These are phyloP conservation scores for Yamadazyma dendronema DNA, from an alignment of 1,139 yeast species.

Conservation along the genomic window DNA sequence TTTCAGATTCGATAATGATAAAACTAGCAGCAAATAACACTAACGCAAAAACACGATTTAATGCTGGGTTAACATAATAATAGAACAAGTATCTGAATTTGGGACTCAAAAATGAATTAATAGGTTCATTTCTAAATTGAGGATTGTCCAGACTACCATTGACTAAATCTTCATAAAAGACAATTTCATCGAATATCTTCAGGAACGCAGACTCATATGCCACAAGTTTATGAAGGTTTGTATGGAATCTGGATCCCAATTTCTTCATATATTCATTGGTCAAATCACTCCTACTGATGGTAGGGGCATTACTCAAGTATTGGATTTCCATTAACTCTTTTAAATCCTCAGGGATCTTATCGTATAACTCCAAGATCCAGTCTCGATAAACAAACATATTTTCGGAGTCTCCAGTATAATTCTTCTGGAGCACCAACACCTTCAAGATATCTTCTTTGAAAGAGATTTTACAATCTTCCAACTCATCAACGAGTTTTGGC, in stretches of 20 bases:
- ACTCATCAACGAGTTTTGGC: slow-evolving; percentile 56
- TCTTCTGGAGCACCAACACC: slow-evolving; percentile 47
- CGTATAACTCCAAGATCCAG: slow-evolving; percentile 38
- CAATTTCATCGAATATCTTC: slow-evolving; percentile 29
- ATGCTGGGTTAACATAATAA: slow-evolving; percentile 44
- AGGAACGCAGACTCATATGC: slow-evolving; percentile 46
- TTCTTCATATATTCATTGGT: slow-evolving; percentile 32
- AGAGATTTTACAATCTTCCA: slow-evolving; percentile 63
- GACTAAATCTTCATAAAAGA: slow-evolving; percentile 42
- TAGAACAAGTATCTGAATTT: slow-evolving; percentile 30
- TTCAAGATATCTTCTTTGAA: slow-evolving; percentile 66
- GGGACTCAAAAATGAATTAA: slow-evolving; percentile 23
- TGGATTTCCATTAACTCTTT: slow-evolving; percentile 36
- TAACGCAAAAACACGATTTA: slow-evolving; percentile 42
- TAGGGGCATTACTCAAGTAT: slow-evolving; percentile 20
- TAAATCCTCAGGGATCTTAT: slow-evolving; percentile 35
- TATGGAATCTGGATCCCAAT: slow-evolving; percentile 38
- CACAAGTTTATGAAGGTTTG: slow-evolving; percentile 34
- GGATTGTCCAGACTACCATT: slow-evolving; percentile 27
- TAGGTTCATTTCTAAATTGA: slow-evolving; percentile 27
- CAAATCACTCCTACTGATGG: slow-evolving; percentile 36
- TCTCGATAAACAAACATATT: slow-evolving; percentile 37
- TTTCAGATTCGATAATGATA: slow-evolving; percentile 67
- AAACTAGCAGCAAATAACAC: slow-evolving; percentile 42
- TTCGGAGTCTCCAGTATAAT: slow-evolving; percentile 32